Base-by-base conservation (phyloP, 2,329 filamentous ascomycete species). In the Botrytis hyacinthi region DNA sequence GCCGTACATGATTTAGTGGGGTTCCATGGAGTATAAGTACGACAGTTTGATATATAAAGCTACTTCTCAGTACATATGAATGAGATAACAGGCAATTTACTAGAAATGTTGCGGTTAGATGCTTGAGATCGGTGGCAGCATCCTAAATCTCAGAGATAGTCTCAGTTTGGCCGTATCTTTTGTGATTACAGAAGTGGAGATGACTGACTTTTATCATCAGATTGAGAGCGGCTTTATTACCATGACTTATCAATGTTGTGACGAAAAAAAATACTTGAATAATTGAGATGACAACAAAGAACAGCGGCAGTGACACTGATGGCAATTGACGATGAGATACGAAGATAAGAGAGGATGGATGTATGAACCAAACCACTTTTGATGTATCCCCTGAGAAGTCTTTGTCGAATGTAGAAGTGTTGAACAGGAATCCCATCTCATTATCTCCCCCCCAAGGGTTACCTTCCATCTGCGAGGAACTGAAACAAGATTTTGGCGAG, bases 391-490 rank as follows among this genome's bases (percentile, higher is more conserved):
- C 2, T 9, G 6, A 57, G 5, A 57, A 57, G n/a, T 18, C 51
- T 29, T 29, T 9, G 51, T 6, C 4, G 26, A n/a, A 51, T 51
- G 48, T 14, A 44, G 16, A 20, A 14, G 12, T 14, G 26, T 14
- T 16, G 1, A 1, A n/a, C 22, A 26, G 48, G n/a, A 51, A 6
- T 10, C n/a, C n/a, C 0, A 29, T 1, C 14, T 32, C 3, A 2
- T 3, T 8, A 8, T 16, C n/a, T 57, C n/a, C 18, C 8, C 14
- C 3, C 14, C n/a, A 16, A 3, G 3, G 1, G 8, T 7, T 18
- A 32, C 1, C 2, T 57, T 57, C 29, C 7, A 2, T 32, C 3
- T 57, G 51, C 51, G 3, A 57, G 18, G n/a, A 18, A n/a, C 18
- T 57, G 6, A 18, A 29, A 9, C 6, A 0, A 57, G 51, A 18